phyloP scores from a whole-genome alignment of 352 stramenopile genomes.

The Globisporangium emineosum region DNA sequence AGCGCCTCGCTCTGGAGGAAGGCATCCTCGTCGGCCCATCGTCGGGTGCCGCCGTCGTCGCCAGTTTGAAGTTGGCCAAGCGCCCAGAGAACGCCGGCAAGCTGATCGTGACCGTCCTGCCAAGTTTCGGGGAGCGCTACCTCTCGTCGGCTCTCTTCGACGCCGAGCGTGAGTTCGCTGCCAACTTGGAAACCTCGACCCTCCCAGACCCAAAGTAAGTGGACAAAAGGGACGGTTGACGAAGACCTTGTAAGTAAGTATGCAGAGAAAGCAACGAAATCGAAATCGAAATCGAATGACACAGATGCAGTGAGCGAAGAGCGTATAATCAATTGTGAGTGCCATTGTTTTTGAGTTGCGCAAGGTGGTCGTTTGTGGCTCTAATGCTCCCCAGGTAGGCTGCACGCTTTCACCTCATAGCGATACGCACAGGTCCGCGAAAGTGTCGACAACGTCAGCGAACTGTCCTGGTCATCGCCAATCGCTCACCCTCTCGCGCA shows the following conservation, averaged over 20 bases:
- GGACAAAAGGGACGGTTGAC: neutral
- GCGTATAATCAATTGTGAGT: conserved; percentile 4
- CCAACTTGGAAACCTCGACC: conserved; percentile 53
- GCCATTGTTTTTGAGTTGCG: neutral
- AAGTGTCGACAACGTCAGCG: neutral
- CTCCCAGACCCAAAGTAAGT: conserved; percentile 24
- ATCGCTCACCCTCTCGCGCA: neutral
- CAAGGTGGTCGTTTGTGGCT: neutral
- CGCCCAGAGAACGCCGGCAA: conserved; percentile 84
- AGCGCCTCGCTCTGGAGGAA: conserved; percentile 81
- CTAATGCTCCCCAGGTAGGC: neutral
- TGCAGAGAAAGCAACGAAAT: neutral
- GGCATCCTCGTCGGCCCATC: conserved; percentile 86
- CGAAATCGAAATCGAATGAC: neutral
- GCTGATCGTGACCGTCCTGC: conserved; percentile 88
- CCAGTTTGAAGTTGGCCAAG: conserved; percentile 76
- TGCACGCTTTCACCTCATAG: neutral
- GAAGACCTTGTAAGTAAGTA: conserved; percentile 10
- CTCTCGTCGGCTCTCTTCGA: conserved; percentile 81
- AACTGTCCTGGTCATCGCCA: neutral
- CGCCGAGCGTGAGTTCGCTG: conserved; percentile 69
- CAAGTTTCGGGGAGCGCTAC: conserved; percentile 89
- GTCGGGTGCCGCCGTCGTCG: conserved; percentile 82
- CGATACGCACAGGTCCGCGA: neutral
- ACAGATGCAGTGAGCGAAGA: neutral